A percentile compares a stretch with the other conserved stretches of the same genome.
Conservation (phyloP, 2,329 filamentous ascomycete genomes). For the Fusarium multiceps region DNA sequence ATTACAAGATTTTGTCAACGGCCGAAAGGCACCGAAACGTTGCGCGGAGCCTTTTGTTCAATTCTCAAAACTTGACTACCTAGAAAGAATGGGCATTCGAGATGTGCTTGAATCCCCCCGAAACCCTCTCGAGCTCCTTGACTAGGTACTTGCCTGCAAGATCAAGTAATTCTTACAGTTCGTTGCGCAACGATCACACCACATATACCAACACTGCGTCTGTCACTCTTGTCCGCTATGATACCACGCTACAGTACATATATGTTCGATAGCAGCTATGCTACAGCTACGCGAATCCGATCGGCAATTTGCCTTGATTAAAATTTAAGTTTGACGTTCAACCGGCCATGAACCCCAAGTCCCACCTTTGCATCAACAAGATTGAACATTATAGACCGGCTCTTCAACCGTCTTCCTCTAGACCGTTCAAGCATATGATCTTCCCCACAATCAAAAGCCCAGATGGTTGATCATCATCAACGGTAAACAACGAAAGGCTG, state of each 20-base stretch:
- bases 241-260: neutral
- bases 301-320: neutral
- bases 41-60: neutral
- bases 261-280: neutral
- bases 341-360: slow-evolving; percentile 3
- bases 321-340: slow-evolving; percentile 5
- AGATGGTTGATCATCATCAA: slow-evolving; percentile 13
- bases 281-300: slow-evolving; percentile 6
- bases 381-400: slow-evolving; percentile 6
- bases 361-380: neutral
- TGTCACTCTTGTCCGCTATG: neutral
- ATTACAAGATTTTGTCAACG: slow-evolving; percentile 30
- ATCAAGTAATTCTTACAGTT: neutral
- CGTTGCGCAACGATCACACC: neutral
- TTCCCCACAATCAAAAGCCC: slow-evolving; percentile 23
- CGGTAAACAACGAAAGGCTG: neutral
- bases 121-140: neutral
- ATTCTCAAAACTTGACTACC: neutral
- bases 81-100: neutral
- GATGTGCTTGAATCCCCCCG: neutral
- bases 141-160: neutral
- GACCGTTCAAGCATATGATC: neutral
- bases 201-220: neutral
- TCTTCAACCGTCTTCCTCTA: slow-evolving; percentile 4
- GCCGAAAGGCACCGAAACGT: slow-evolving; percentile 29